These are phyloP conservation scores for Erodium moschatum DNA, from an alignment of 441 rosid genomes.

Conservation along the genomic window DNA sequence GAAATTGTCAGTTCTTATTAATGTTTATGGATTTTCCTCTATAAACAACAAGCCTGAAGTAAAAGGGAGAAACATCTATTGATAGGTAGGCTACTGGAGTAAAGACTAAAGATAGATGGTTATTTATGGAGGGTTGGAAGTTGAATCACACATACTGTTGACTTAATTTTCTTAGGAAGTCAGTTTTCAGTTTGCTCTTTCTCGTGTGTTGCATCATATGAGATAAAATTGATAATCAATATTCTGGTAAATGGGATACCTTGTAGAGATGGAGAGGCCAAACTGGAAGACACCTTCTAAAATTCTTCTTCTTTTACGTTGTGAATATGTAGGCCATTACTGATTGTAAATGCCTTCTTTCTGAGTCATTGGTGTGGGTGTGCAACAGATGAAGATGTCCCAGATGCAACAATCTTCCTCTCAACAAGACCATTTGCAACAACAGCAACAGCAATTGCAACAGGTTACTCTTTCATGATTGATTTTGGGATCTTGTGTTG, in stretches of 20 bases:
- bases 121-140: no score
- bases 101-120: no score
- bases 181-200: background rate
- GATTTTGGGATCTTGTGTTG: conserved; percentile 4
- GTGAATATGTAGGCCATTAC: conserved; percentile 4
- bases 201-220: background rate
- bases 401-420: conserved; percentile 52
- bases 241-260: background rate
- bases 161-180: background rate
- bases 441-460: conserved; percentile 28
- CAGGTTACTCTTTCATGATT: conserved; percentile 29
- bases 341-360: conserved; percentile 12
- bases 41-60: no score
- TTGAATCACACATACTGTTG: background rate
- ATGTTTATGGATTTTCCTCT: no score
- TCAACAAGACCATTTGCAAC: conserved; percentile 45
- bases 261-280: background rate
- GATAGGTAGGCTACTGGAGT: no score
- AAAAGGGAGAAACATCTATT: no score
- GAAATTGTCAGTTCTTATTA: no score
- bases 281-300: background rate
- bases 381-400: conserved; percentile 45
- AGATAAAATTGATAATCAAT: background rate
- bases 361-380: conserved; percentile 11
- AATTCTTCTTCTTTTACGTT: background rate